These are phyloP conservation scores for Tricholoma terreum DNA, from an alignment of 768 basidiomycete species.

Conservation along the genomic window DNA sequence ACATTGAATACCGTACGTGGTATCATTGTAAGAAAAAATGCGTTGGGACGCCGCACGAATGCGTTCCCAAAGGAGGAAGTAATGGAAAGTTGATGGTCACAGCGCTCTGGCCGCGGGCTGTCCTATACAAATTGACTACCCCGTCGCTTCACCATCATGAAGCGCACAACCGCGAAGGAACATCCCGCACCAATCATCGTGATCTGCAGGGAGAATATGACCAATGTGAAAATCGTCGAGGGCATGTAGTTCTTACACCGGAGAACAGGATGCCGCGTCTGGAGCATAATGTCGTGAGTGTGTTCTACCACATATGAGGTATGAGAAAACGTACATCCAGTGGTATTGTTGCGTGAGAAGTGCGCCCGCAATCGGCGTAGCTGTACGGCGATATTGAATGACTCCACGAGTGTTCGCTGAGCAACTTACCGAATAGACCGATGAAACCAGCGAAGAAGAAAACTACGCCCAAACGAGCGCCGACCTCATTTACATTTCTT, in stretches of 20 bases:
- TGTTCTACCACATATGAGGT: neutral
- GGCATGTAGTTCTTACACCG: neutral
- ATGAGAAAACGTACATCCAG: neutral
- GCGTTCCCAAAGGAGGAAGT: too few relatives aligned
- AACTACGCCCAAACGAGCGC: conserved; percentile 2
- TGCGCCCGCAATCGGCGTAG: conserved; percentile 5
- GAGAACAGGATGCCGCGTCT: neutral
- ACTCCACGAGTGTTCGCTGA: too few relatives aligned
- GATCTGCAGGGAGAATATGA: neutral
- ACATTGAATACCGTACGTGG: too few relatives aligned
- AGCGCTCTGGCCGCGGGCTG: too few relatives aligned
- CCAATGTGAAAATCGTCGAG: neutral
- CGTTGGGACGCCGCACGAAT: too few relatives aligned
- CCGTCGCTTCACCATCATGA: neutral
- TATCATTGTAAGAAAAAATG: too few relatives aligned
- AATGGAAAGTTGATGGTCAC: too few relatives aligned
- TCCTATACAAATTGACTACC: neutral
- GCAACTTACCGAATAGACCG: conserved; percentile 1
- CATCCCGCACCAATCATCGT: neutral
- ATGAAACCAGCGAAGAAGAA: conserved; percentile 5
- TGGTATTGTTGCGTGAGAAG: neutral
- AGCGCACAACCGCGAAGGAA: neutral
- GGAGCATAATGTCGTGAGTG: neutral
- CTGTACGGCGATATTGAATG: neutral
- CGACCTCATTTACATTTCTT: conserved; percentile 1